A percentile compares a stretch with the other conserved stretches of the same genome.
Conservation (phyloP, 345 rosid species). For the Citrus mangshanensis region DNA sequence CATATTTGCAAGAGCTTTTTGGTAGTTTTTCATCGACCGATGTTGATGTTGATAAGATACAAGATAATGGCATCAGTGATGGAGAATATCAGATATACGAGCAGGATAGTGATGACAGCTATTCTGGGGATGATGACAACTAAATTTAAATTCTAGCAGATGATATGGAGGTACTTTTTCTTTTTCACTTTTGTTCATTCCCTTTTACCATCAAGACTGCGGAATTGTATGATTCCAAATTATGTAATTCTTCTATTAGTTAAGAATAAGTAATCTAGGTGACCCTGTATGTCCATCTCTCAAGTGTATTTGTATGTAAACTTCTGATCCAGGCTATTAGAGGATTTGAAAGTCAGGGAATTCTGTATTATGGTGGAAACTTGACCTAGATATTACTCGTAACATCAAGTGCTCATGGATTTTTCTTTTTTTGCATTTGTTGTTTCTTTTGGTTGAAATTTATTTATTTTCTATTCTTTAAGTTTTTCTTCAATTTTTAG, state of each 20-base stretch:
- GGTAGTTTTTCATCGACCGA: constrained; percentile 65
- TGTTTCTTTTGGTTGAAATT: not conserved
- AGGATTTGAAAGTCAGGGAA: not conserved
- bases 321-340: not conserved
- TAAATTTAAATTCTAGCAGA: constrained; percentile 1
- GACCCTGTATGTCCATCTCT: not conserved
- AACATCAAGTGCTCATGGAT: not conserved
- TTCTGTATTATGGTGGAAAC: not conserved
- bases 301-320: not conserved
- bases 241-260: not conserved
- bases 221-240: not conserved
- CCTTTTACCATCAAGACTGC: not conserved
- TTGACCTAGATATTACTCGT: not conserved
- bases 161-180: not conserved
- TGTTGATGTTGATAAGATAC: constrained; percentile 37
- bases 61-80: constrained; percentile 51
- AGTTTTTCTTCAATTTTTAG: not conserved
- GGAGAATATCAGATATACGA: constrained; percentile 83
- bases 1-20: constrained; percentile 83
- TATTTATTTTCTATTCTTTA: not conserved
- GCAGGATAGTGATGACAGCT: constrained; percentile 62
- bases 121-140: constrained; percentile 33
- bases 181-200: not conserved
- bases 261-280: not conserved
- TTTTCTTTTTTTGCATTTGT: not conserved